Evolutionary conservation across 495 filamentous ascomycete genomes (phyloP).

Genomic region (Astrothelium macrocarpum): DNA sequence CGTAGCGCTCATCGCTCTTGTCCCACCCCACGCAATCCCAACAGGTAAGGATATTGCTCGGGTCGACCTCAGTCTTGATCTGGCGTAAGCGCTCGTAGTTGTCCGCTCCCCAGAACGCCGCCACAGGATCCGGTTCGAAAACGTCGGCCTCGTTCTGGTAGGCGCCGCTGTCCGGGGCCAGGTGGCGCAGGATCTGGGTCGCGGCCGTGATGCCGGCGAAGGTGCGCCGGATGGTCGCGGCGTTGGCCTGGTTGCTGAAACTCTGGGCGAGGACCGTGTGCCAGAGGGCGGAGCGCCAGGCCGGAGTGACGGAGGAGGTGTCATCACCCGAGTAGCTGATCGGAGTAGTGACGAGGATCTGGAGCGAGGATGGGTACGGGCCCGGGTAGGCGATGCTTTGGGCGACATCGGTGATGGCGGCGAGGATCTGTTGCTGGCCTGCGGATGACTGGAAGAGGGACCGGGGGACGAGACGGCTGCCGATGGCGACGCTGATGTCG

Average conservation of each 20-base stretch:
- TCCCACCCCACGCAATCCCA: constrained; percentile 14
- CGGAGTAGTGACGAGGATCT: constrained; percentile 14
- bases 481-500: constrained; percentile 9
- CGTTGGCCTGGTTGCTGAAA: constrained; percentile 12
- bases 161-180: constrained; percentile 14
- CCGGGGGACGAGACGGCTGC: constrained; percentile 11
- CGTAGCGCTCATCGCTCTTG: constrained; percentile 13
- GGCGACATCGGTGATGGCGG: constrained; percentile 8
- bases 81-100: constrained; percentile 10
- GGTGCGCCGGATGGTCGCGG: neutral
- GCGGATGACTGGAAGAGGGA: neutral
- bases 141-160: constrained; percentile 19
- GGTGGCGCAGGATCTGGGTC: constrained; percentile 1
- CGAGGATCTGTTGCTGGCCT: constrained; percentile 8
- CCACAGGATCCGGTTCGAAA: constrained; percentile 9
- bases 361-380: neutral
- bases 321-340: constrained; percentile 10
- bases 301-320: constrained; percentile 15
- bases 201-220: constrained; percentile 5
- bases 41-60: constrained; percentile 14
- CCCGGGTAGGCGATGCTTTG: neutral
- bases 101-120: constrained; percentile 11
- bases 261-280: constrained; percentile 7
- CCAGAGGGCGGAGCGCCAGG: constrained; percentile 13
- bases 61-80: constrained; percentile 14